phyloP scores from a whole-genome alignment of 257 asterid species.

The Penstemon davidsonii region DNA sequence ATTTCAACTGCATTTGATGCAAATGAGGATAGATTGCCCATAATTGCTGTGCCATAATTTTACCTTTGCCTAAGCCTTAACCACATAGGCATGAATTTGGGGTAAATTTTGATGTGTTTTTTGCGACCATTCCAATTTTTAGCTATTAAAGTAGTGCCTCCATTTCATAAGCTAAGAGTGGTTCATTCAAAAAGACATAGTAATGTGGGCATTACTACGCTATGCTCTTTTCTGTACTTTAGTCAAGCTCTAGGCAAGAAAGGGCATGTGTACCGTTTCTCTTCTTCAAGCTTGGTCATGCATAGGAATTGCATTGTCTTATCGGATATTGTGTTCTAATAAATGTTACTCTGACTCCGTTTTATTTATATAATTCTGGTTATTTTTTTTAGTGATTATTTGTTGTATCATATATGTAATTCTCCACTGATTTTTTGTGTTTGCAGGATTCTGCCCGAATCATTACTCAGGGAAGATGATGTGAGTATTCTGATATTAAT shows the following conservation, averaged over 20 bases:
- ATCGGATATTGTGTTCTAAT: background rate
- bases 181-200: too few species aligned
- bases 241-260: background rate
- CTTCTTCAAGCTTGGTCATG: slow-evolving; percentile 6
- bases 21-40: slow-evolving; percentile 3
- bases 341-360: background rate
- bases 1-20: background rate
- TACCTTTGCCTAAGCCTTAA: too few species aligned
- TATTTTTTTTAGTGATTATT: background rate
- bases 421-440: slow-evolving; percentile 28
- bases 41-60: background rate
- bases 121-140: too few species aligned
- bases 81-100: too few species aligned
- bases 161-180: too few species aligned
- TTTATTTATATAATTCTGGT: background rate
- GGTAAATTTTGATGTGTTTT: too few species aligned
- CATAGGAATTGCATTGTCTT: background rate
- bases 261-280: background rate
- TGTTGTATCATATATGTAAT: background rate
- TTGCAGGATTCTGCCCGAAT: slow-evolving; percentile 72
- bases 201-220: background rate
- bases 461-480: slow-evolving; percentile 72
- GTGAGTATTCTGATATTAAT: slow-evolving; percentile 43
- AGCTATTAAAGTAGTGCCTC: too few species aligned
- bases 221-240: slow-evolving; percentile 6